These are phyloP conservation scores for Alternaria incomplexa DNA, from an alignment of 2,329 filamentous ascomycete genomes.

Conservation along the genomic window DNA sequence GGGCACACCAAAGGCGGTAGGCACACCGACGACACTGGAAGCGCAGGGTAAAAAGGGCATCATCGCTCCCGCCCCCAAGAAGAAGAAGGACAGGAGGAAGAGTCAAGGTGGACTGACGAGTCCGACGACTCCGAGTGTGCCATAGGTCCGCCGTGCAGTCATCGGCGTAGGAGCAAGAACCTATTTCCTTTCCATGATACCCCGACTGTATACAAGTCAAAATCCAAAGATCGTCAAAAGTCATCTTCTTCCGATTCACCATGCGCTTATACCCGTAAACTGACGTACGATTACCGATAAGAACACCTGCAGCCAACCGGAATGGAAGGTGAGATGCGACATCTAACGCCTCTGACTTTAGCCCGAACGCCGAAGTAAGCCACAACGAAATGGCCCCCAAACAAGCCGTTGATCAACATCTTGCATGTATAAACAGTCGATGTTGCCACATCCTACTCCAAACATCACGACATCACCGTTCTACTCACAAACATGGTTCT, in stretches of 20 bases:
- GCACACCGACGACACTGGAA: conserved; percentile 24
- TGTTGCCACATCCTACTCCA: neutral
- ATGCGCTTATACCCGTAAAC: neutral
- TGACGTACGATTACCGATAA: conserved; percentile 20
- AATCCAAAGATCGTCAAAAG: neutral
- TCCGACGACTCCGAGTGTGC: conserved; percentile 38
- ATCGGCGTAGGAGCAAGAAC: neutral
- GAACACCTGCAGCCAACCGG: neutral
- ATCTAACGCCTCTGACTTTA: neutral
- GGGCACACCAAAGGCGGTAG: conserved; percentile 35
- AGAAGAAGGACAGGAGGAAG: conserved; percentile 46
- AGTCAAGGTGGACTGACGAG: conserved; percentile 43
- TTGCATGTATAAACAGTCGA: neutral
- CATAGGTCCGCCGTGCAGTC: neutral
- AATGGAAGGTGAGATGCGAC: neutral
- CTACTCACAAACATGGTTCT: neutral
- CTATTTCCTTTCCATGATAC: conserved; percentile 6
- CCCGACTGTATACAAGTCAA: conserved; percentile 1
- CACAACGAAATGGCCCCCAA: neutral
- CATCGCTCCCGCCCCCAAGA: conserved; percentile 33
- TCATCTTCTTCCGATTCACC: neutral
- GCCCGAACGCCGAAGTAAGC: neutral
- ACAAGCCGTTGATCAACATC: neutral
- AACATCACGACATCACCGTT: neutral
- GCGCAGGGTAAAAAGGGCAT: conserved; percentile 33